Base-by-base conservation (phyloP, 306 rosid genomes). In the Quercus bicolor region DNA sequence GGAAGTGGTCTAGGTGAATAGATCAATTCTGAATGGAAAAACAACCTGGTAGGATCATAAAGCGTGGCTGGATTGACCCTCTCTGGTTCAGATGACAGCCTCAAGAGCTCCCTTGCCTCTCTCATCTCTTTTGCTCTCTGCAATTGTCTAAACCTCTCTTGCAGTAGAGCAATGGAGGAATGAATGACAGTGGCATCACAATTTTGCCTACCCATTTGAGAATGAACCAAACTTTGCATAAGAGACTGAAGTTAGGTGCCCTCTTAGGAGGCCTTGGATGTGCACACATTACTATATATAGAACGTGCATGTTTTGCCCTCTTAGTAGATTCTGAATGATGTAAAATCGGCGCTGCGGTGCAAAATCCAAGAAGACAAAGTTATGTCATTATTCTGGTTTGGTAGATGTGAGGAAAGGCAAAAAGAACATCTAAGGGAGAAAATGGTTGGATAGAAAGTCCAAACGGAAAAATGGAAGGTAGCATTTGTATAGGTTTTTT, bases 41-140 rank as follows among this genome's bases (percentile, higher is more conserved):
- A 69, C 56, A 79, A 65, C 7, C 82, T 81, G 1, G 78, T 59
- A 72, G 79, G 77, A 70, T 81, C 79, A 3, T 51, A 83, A 8
- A 6, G 11, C 10, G 24, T 19, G 26, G 75, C 65, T n/a, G 76
- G n/a, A 33, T 53, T 69, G 60, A 45, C 68, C 54, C 56, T 68
- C 64, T 77, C 75, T 5, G 84, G 72, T 59, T 73, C 84, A 28
- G 86, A 76, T 11, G 73, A 72, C 70, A 84, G 73, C 74, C 88
- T 76, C 43, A 83, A 72, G n/a, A 81, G 79, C 84, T 84, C 88
- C 70, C 81, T 81, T 78, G 82, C 86, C 74, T 84, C 82, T 79
- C 88, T 87, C 78, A 79, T 81, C 84, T 84, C 87, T 76, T 84
- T 87, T 40, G 86, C 90, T 76, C 78, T 79, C 84, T 84, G 86